Base-by-base conservation (phyloP, 768 basidiomycete genomes). In the Tephrocybe rancida region DNA sequence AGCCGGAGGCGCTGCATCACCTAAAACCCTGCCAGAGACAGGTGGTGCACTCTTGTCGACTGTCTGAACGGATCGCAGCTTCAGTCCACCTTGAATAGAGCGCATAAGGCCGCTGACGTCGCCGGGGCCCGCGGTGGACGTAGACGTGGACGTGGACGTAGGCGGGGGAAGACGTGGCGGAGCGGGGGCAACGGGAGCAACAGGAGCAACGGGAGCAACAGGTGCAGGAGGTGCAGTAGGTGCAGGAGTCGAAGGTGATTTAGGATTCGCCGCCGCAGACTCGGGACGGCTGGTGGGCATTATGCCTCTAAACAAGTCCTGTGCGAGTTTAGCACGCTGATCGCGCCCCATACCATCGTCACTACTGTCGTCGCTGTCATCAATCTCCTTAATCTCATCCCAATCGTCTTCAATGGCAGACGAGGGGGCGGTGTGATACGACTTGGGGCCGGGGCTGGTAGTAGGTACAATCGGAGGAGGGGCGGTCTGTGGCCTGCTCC, bases 351-450 rank as follows among this genome's bases (percentile, higher is more conserved):
- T 5, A n/a, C 78, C 75, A 54, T 94, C 93, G 66, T 94, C 93
- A 50, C 93, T 92, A 48, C 84, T 87, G 57, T 83, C 87, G 60
- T 88, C 86, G 5, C 82, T 80, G 3, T 82, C 80, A 7, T 79
- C 81, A 38, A 83, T 85, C 67, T 95, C 92, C 62, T 83, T 74
- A 44, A 92, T 75, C n/a, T 86, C 84, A 50, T 88, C 92, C 92
- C 93, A 95, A 45, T 93, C 92, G 16, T 90, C 89, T 1, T 90
- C 87, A 38, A 69, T 68, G 21, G 54, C 62, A 27, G 75, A 76
- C 2, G 71, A 68, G 1, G 87, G 79, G 0, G 83, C 88, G 1
- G 83, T 87, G 57, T 87, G 70, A 56, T 91, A 90, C 2, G 79
- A 65, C 6, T 79, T 71, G 1, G 83, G 1, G 73, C 73, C 1